Evolutionary conservation across 306 rosid species (phyloP).

Genomic region (Prunus mume): DNA sequence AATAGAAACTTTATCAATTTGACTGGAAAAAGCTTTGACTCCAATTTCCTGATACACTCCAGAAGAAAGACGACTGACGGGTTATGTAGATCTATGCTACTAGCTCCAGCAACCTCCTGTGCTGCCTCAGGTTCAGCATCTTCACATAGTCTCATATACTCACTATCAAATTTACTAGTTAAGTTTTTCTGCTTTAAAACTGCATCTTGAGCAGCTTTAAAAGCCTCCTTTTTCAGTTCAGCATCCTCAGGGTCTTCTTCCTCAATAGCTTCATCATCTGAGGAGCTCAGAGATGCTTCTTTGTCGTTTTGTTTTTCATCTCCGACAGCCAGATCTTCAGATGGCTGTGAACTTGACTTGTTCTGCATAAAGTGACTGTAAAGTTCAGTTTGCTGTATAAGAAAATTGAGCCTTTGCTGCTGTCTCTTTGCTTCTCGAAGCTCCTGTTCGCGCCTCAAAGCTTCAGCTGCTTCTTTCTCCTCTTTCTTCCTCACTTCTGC

Average conservation of each 20-base stretch:
- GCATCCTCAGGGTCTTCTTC: conserved; percentile 91
- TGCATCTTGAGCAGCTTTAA: conserved; percentile 99
- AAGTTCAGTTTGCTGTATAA: conserved; percentile 95
- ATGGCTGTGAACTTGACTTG: conserved; percentile 67
- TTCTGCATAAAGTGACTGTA: conserved; percentile 99
- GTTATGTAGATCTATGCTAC: conserved; percentile 81
- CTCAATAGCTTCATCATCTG: conserved; percentile 45
- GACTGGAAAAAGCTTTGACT: conserved; percentile 15
- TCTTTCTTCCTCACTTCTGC: conserved; percentile 87
- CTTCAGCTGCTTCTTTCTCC: conserved; percentile 98
- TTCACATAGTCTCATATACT: conserved; percentile 79
- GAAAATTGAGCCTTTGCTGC: conserved; percentile 96
- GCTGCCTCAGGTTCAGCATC: conserved; percentile 64
- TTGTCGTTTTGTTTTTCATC: conserved; percentile 53
- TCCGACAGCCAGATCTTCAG: conserved; percentile 53
- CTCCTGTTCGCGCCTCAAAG: conserved; percentile 92
- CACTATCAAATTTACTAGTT: conserved; percentile 82
- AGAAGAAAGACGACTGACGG: conserved; percentile 54
- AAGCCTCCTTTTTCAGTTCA: conserved; percentile 87
- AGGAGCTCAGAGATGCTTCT: conserved; percentile 40
- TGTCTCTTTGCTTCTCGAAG: conserved; percentile 98
- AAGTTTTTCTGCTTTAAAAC: conserved; percentile 84
- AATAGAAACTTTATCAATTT: conserved; percentile 27
- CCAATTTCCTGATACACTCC: conserved; percentile 15
- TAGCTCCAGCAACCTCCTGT: conserved; percentile 91